A percentile compares a stretch with the other conserved stretches of the same genome.
phyloP scores from a whole-genome alignment of 2,329 filamentous ascomycete genomes.

The Colletotrichum tropicicola region DNA sequence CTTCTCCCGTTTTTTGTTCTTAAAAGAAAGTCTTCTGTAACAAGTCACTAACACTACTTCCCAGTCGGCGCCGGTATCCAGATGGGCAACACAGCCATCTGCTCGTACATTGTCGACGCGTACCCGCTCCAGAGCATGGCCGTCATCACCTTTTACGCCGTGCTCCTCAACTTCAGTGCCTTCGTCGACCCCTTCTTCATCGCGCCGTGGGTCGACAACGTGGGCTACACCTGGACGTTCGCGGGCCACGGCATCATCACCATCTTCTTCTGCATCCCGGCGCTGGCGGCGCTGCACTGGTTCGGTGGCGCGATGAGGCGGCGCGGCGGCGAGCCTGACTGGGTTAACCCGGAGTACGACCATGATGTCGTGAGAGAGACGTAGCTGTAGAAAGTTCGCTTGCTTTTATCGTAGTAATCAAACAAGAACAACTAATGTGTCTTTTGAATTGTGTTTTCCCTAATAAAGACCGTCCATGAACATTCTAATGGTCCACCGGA shows the following conservation, averaged over 20 bases:
- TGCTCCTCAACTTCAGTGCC: conserved; percentile 60
- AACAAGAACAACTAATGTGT: no score
- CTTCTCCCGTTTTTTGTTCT: neutral
- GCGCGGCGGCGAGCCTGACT: conserved; percentile 46
- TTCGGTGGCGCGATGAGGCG: conserved; percentile 48
- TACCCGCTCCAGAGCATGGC: conserved; percentile 65
- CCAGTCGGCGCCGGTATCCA: conserved; percentile 63
- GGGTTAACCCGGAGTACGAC: conserved; percentile 55
- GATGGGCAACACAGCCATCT: conserved; percentile 62
- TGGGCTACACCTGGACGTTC: conserved; percentile 61
- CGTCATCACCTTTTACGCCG: conserved; percentile 62
- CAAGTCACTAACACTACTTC: neutral
- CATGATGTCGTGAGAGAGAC: conserved; percentile 13
- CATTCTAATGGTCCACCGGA: no score
- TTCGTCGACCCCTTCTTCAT: conserved; percentile 60
- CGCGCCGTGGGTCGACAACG: conserved; percentile 52
- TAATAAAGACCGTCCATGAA: no score
- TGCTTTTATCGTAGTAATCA: no score
- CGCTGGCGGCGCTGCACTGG: conserved; percentile 47
- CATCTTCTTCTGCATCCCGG: conserved; percentile 46
- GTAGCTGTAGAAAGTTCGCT: neutral
- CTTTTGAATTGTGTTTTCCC: no score
- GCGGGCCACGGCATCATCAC: conserved; percentile 57
- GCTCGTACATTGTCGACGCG: conserved; percentile 62
- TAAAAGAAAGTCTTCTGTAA: no score